Conservation (phyloP, 495 filamentous ascomycete species). For the Poronia punctata region DNA sequence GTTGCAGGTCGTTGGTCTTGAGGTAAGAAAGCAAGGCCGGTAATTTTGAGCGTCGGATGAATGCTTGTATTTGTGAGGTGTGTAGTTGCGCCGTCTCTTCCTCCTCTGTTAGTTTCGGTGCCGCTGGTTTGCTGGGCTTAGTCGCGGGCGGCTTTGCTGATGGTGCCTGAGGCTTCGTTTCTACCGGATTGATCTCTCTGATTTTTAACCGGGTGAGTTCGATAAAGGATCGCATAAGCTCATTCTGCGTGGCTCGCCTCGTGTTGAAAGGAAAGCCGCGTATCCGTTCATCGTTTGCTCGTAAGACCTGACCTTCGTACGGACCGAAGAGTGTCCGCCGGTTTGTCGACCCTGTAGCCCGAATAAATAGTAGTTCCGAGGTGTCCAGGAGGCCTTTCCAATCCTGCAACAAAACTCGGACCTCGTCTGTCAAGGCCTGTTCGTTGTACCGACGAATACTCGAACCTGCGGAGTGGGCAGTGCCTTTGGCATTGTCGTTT, state of each 20-base stretch:
- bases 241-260: conserved; percentile 84
- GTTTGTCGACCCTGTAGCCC: conserved; percentile 82
- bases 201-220: conserved; percentile 89
- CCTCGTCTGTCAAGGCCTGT: conserved; percentile 73
- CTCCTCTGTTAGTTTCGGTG: conserved; percentile 64
- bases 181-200: conserved; percentile 54
- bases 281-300: conserved; percentile 73
- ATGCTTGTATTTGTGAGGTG: conserved; percentile 76
- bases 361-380: conserved; percentile 76
- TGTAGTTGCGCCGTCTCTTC: conserved; percentile 75
- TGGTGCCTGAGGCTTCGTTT: conserved; percentile 42
- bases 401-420: conserved; percentile 66
- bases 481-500: conserved; percentile 83
- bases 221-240: conserved; percentile 87
- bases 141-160: conserved; percentile 34
- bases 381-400: conserved; percentile 82
- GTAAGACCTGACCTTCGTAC: conserved; percentile 80
- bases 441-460: conserved; percentile 90
- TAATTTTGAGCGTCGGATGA: conserved; percentile 84
- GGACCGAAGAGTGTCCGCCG: conserved; percentile 79
- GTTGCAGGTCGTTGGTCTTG: conserved; percentile 56
- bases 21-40: conserved; percentile 84
- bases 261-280: conserved; percentile 92
- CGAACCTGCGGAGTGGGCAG: conserved; percentile 89
- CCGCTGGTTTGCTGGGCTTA: conserved; percentile 34